Base-by-base conservation (phyloP, 2,329 filamentous ascomycete species). In the Cercospora zeina region DNA sequence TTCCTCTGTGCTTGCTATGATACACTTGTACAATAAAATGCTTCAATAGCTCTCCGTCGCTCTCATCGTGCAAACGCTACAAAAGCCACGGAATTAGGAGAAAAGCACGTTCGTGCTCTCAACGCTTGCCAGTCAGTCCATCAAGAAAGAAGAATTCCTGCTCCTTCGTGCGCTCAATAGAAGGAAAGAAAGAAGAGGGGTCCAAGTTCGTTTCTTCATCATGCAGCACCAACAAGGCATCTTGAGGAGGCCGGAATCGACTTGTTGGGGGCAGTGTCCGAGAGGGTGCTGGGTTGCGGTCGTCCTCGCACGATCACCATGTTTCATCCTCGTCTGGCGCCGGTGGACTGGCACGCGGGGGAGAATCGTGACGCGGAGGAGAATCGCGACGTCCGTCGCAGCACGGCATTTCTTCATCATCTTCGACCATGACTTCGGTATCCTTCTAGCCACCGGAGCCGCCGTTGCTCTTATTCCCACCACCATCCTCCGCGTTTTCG, bases 391-490 rank as follows among this genome's bases (percentile, higher is more conserved):
- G n/a, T 19, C 8, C 10, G 13, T 19, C 21, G 55, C 47, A 51
- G 47, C 30, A 33, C 47, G 24, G 24, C 24, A 16, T 11, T n/a
- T 30, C 13, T 14, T 51, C 24, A 27, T 58, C 24, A 33, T 33
- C 14, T 24, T 33, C 42, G 19, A 33, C 30, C 16, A 33, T 45
- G 36, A 47, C 24, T 30, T 13, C 36, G 1, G 24, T n/a, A 9
- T 31, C n/a, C 39, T 34, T 24, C 56, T 58, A 58, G 42, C 56
- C 56, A 14, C 30, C 42, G 24, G 56, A 45, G 16, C 53, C 55
- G n/a, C 57, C 57, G 50, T 62, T 63, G 36, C 54, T 58, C 39
- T 56, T 60, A 21, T 63, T 64, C n/a, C 36, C 47, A 49, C 59
- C 62, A 19, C 47, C 57, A 2, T 36, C 21, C 33, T 21, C 27